These are phyloP conservation scores for Schizosaccharomyces japonicus DNA, from an alignment of 805 yeast species.

Conservation along the genomic window DNA sequence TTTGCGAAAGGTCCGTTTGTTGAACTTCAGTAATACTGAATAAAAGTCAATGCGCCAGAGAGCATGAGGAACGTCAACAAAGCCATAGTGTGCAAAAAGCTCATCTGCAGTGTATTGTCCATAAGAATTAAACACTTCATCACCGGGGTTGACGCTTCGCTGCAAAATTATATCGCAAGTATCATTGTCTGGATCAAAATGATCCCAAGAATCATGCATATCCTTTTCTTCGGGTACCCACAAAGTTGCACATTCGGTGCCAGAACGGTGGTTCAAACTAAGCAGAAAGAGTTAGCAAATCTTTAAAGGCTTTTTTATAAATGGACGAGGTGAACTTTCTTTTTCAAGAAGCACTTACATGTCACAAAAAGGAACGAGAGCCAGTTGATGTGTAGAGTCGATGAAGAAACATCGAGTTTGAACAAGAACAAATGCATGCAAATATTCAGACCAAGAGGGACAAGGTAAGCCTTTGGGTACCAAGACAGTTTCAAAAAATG, in stretches of 20 bases:
- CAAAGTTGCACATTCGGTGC: not conserved
- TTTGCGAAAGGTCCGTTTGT: not conserved
- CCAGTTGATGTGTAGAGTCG: not conserved
- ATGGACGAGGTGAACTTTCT: too few relatives aligned
- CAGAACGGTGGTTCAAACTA: not conserved
- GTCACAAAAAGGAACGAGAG: not conserved
- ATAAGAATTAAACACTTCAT: constrained; percentile 59
- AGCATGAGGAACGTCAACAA: constrained; percentile 15
- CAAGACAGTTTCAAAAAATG: not conserved
- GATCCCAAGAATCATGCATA: not conserved
- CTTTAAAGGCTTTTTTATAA: too few relatives aligned
- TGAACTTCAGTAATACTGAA: not conserved
- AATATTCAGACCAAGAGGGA: not conserved
- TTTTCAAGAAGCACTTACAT: too few relatives aligned
- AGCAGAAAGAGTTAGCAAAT: too few relatives aligned
- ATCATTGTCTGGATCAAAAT: constrained; percentile 6
- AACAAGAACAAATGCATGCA: not conserved
- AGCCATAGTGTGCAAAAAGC: constrained; percentile 55
- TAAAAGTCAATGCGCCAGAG: not conserved
- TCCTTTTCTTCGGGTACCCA: too few relatives aligned
- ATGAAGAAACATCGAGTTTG: not conserved
- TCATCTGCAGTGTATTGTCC: constrained; percentile 48
- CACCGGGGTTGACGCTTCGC: constrained; percentile 24
- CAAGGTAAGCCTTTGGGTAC: not conserved
- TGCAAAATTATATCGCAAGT: constrained; percentile 27